Conservation (phyloP, 2,329 filamentous ascomycete species). For the Colletotrichum higginsianum region DNA sequence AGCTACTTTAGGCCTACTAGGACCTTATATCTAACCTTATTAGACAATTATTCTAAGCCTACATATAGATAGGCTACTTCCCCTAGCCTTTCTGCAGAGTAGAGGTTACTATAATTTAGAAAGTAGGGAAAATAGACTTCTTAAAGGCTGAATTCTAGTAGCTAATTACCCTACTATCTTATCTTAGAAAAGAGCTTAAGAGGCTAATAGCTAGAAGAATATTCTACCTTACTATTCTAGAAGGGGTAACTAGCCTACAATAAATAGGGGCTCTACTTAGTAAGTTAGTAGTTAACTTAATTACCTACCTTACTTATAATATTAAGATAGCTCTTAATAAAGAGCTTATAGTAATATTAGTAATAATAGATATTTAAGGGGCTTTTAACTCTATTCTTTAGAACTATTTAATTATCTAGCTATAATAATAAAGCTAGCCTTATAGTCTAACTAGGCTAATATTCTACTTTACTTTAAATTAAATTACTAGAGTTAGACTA, state of each 20-base stretch:
- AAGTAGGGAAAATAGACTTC: constrained; percentile 1
- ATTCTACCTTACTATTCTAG: constrained; percentile 4
- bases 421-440: constrained; percentile 28
- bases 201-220: constrained; percentile 28
- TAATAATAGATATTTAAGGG: constrained; percentile 35
- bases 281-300: constrained; percentile 17
- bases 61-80: constrained; percentile 17
- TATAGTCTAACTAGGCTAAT: not conserved
- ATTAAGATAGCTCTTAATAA: constrained; percentile 26
- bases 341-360: constrained; percentile 1
- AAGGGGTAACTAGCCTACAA: constrained; percentile 15
- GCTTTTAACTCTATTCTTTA: constrained; percentile 34
- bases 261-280: constrained; percentile 26
- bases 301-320: constrained; percentile 13
- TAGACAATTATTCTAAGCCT: constrained; percentile 20
- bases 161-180: constrained; percentile 41
- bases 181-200: constrained; percentile 37
- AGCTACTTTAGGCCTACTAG: not conserved
- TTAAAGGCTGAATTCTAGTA: constrained; percentile 13
- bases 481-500: constrained; percentile 7
- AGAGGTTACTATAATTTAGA: constrained; percentile 36
- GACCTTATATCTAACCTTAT: not conserved
- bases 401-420: constrained; percentile 12
- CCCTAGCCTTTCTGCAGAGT: constrained; percentile 15
- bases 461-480: constrained; percentile 3